These are phyloP conservation scores for Eustoma russellianum DNA, from an alignment of 257 asterid species.

Conservation along the genomic window DNA sequence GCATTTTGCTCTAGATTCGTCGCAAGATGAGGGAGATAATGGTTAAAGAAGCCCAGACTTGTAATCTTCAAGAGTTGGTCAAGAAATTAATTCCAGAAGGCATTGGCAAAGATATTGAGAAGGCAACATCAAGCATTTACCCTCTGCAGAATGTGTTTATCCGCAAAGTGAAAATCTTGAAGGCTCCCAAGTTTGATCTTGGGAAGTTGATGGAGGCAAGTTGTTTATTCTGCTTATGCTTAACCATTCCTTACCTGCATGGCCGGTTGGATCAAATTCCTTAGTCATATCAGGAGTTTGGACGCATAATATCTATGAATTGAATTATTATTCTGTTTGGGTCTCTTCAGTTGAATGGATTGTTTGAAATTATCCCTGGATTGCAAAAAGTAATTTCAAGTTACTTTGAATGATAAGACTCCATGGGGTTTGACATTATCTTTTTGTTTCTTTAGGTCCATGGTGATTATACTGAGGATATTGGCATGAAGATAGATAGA, in stretches of 20 bases:
- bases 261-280: not conserved
- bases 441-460: slow-evolving; percentile 42
- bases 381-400: not conserved
- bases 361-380: not conserved
- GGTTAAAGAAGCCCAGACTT: slow-evolving; percentile 64
- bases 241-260: no score
- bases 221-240: not conserved
- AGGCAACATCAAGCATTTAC: slow-evolving; percentile 66
- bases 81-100: slow-evolving; percentile 75
- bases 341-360: no score
- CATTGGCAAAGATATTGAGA: slow-evolving; percentile 78
- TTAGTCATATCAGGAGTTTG: no score
- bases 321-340: no score
- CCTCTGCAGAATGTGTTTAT: slow-evolving; percentile 75
- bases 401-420: not conserved
- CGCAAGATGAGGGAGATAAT: slow-evolving; percentile 82
- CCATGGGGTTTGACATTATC: not conserved
- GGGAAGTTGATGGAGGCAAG: slow-evolving; percentile 71
- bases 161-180: slow-evolving; percentile 74
- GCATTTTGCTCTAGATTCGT: slow-evolving; percentile 39
- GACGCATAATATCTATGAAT: no score
- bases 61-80: slow-evolving; percentile 72
- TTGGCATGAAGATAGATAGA: slow-evolving; percentile 60
- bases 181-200: slow-evolving; percentile 80
- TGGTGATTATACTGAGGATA: slow-evolving; percentile 58